Evolutionary conservation across 169 alveolate species (phyloP).

Genomic region (Plasmodium inui): DNA sequence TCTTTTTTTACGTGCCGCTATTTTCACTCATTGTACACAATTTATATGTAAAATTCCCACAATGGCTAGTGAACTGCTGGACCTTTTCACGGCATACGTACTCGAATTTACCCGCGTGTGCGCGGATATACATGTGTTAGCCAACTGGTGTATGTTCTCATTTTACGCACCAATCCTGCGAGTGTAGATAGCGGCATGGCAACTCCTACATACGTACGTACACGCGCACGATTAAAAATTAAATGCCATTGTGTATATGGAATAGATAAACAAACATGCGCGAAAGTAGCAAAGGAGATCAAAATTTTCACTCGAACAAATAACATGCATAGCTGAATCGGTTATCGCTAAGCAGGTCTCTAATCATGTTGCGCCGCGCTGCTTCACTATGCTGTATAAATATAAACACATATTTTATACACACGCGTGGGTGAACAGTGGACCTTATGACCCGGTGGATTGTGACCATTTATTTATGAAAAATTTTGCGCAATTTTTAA

Average conservation of each 20-base stretch:
- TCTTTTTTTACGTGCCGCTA: background rate
- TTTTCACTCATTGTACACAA: background rate
- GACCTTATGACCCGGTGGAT: background rate
- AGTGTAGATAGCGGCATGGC: background rate
- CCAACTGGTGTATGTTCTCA: background rate
- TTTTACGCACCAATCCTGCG: background rate
- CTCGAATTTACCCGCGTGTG: background rate
- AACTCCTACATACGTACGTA: background rate
- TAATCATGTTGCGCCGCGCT: background rate
- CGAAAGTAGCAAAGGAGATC: background rate
- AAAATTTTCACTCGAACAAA: background rate
- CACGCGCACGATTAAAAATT: background rate
- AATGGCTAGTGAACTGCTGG: background rate
- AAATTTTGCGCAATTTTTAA: background rate
- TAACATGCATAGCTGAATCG: background rate
- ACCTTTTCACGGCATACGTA: background rate
- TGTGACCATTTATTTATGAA: background rate
- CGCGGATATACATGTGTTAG: background rate
- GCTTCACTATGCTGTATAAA: background rate
- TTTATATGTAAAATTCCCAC: background rate
- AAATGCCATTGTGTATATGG: background rate
- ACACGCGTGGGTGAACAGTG: background rate
- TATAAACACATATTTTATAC: background rate
- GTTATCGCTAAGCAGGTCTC: background rate
- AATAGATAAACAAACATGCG: background rate